A percentile compares a stretch with the other conserved stretches of the same genome.
phyloP scores from a whole-genome alignment of 208 protist genomes.

The Crithidia acanthocephali region DNA sequence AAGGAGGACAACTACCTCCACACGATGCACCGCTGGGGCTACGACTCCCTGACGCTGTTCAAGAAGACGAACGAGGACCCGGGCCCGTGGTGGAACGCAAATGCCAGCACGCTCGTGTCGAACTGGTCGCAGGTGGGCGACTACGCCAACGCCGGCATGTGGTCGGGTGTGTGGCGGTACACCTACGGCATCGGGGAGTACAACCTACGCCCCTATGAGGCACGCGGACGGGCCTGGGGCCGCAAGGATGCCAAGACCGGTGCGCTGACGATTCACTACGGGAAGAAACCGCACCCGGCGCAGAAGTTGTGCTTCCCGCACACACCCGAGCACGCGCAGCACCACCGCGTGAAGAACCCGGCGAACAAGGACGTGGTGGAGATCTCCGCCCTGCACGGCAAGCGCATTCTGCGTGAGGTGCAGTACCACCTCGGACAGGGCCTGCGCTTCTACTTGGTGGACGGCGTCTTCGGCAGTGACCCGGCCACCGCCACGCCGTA shows the following conservation, averaged over 20 bases:
- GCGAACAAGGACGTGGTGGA: slow-evolving; percentile 52
- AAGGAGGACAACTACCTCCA: slow-evolving; percentile 53
- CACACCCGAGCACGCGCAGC: slow-evolving; percentile 82
- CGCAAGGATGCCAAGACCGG: slow-evolving; percentile 58
- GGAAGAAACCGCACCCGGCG: slow-evolving; percentile 32
- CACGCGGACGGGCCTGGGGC: slow-evolving; percentile 79
- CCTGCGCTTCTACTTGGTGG: slow-evolving; percentile 88
- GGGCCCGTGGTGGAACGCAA: slow-evolving; percentile 90
- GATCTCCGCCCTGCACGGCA: slow-evolving; percentile 75
- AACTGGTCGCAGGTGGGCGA: slow-evolving; percentile 92
- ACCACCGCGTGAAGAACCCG: slow-evolving; percentile 83
- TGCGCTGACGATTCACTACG: slow-evolving; percentile 62
- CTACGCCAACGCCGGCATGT: slow-evolving; percentile 89
- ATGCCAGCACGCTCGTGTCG: slow-evolving; percentile 81
- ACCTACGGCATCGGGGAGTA: slow-evolving; percentile 90
- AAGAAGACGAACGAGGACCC: slow-evolving; percentile 88
- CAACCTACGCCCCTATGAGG: slow-evolving; percentile 84
- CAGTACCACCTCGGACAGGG: slow-evolving; percentile 92
- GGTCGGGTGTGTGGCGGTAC: slow-evolving; percentile 89
- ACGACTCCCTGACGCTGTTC: slow-evolving; percentile 88
- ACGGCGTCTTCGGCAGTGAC: slow-evolving; percentile 88
- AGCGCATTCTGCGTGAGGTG: slow-evolving; percentile 86
- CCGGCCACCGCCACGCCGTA: slow-evolving; percentile 75
- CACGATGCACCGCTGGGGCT: slow-evolving; percentile 88
- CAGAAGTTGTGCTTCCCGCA: slow-evolving; percentile 80